A percentile compares a stretch with the other conserved stretches of the same genome.
Evolutionary conservation across 306 rosid genomes (phyloP).

Genomic region (Castanopsis chinensis): DNA sequence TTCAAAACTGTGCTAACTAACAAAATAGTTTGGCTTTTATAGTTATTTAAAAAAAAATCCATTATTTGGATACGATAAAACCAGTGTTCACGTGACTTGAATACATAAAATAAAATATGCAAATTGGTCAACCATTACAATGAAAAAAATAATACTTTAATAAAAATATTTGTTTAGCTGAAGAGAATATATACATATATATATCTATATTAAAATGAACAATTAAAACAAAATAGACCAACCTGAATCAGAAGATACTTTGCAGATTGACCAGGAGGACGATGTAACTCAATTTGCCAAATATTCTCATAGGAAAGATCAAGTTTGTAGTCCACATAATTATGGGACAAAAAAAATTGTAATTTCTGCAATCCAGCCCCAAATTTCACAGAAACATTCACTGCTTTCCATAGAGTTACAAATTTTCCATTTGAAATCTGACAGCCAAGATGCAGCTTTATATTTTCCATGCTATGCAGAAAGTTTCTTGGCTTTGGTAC

Average conservation of each 20-base stretch:
- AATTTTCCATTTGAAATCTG: conserved; percentile 47
- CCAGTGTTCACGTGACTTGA: background rate
- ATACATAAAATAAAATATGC: background rate
- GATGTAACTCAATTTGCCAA: conserved; percentile 59
- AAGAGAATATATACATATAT: background rate
- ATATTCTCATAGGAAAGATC: conserved; percentile 61
- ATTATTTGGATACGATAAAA: too few species aligned
- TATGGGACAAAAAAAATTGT: conserved; percentile 30
- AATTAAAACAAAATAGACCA: background rate
- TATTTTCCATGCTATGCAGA: conserved; percentile 30
- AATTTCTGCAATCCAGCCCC: conserved; percentile 46
- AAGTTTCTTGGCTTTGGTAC: conserved; percentile 42
- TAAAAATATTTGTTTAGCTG: background rate
- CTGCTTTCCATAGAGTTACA: conserved; percentile 31
- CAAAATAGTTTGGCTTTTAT: too few species aligned
- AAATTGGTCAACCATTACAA: background rate
- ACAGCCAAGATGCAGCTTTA: conserved; percentile 62
- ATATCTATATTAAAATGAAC: background rate
- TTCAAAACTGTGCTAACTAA: too few species aligned
- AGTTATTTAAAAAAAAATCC: too few species aligned
- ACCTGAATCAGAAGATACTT: conserved; percentile 81
- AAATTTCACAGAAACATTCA: conserved; percentile 44
- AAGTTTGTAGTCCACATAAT: conserved; percentile 36
- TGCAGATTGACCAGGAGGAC: conserved; percentile 33
- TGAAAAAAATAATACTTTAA: background rate